Evolutionary conservation across 1,284 basidiomycete genomes (phyloP).

Genomic region (Ceratobasidium sp.): DNA sequence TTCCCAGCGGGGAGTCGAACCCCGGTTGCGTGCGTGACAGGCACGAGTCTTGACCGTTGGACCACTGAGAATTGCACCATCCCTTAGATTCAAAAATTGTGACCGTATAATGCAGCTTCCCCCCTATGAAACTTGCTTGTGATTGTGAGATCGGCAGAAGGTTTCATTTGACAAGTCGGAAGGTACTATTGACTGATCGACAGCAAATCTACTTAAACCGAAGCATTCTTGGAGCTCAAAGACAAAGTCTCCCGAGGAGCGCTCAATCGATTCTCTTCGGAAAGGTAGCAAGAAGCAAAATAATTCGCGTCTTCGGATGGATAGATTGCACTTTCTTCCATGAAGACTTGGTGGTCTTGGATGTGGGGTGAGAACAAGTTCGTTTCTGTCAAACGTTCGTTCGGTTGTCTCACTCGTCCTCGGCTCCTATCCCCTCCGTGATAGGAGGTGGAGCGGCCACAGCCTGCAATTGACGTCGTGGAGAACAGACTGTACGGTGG

Average conservation of each 20-base stretch:
- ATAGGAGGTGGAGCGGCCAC: too few relatives aligned
- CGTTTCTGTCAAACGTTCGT: background rate
- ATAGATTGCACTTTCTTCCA: too few relatives aligned
- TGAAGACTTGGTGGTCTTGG: too few relatives aligned
- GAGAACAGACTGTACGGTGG: too few relatives aligned
- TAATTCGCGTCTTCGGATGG: background rate
- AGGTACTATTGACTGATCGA: background rate
- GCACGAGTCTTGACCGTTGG: too few relatives aligned
- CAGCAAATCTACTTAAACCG: background rate
- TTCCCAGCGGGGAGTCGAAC: conserved; percentile 43
- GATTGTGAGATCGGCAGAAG: background rate
- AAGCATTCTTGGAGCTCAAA: background rate
- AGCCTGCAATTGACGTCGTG: too few relatives aligned
- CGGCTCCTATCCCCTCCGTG: background rate
- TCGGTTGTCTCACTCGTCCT: background rate
- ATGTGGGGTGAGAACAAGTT: too few relatives aligned
- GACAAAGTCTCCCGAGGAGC: too few relatives aligned
- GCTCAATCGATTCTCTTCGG: too few relatives aligned
- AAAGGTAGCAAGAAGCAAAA: background rate
- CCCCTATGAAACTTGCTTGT: background rate
- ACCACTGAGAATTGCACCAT: conserved; percentile 34
- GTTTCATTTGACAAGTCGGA: background rate
- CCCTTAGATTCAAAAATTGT: background rate
- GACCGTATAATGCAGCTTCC: background rate
- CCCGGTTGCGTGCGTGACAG: too few relatives aligned